Percentiles rank a stretch among this genome's conserved stretches.
Evolutionary conservation across 192 early-diverging fungal genomes (phyloP).

Genomic region (Coemansia sp.): DNA sequence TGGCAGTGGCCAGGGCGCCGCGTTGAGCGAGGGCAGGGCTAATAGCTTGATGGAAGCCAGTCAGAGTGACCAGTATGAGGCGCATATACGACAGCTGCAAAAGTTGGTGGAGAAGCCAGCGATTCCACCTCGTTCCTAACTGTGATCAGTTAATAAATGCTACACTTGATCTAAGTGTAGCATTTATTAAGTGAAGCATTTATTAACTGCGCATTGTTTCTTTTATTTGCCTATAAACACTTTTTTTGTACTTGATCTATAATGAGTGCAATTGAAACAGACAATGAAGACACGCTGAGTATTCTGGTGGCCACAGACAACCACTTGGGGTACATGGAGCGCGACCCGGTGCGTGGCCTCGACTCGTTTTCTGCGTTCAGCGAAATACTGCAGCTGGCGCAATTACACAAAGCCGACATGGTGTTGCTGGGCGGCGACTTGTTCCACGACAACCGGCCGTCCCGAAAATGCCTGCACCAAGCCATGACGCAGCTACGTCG

Average conservation of each 20-base stretch:
- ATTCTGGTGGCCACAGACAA: constrained; percentile 93
- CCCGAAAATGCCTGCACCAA: constrained; percentile 68
- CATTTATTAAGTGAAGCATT: too few relatives aligned
- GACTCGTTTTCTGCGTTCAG: constrained; percentile 86
- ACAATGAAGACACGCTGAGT: constrained; percentile 22
- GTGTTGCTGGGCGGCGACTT: constrained; percentile 92
- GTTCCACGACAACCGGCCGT: constrained; percentile 94
- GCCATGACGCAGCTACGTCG: constrained; percentile 69
- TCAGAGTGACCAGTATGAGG: constrained; percentile 33
- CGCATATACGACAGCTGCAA: constrained; percentile 31
- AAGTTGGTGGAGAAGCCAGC: constrained; percentile 23
- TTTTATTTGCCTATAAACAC: too few relatives aligned
- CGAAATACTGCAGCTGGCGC: constrained; percentile 83
- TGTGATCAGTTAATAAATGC: not conserved
- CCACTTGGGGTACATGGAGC: constrained; percentile 90
- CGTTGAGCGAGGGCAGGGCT: constrained; percentile 22
- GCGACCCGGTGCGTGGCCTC: constrained; percentile 78
- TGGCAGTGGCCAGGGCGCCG: constrained; percentile 29
- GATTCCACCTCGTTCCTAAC: not conserved
- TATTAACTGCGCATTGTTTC: too few relatives aligned
- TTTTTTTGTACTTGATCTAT: not conserved
- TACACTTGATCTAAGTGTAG: too few relatives aligned
- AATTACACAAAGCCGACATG: constrained; percentile 71
- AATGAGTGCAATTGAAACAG: not conserved
- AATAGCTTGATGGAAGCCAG: constrained; percentile 29